Conservation (phyloP, 306 rosid species). For the Lathyrus oleraceus region DNA sequence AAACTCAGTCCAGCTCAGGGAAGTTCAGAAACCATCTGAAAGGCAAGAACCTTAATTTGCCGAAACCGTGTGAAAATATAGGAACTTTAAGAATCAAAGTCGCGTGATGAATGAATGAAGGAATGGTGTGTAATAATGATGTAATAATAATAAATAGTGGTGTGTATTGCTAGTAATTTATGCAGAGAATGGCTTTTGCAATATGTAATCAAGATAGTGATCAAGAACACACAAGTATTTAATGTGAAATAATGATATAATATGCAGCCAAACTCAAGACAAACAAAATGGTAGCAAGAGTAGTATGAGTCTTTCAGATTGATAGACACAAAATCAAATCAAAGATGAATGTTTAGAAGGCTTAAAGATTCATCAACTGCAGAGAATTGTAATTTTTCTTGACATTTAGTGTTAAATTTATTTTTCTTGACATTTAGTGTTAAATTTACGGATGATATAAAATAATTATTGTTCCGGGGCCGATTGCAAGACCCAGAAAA, state of each 20-base stretch:
- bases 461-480: no score
- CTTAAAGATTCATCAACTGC: background rate
- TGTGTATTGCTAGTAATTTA: background rate
- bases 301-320: background rate
- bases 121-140: background rate
- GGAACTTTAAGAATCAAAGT: background rate
- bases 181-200: background rate
- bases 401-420: background rate
- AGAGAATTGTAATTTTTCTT: background rate
- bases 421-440: background rate
- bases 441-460: no score
- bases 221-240: background rate
- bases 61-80: constrained; percentile 1
- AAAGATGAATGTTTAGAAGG: background rate
- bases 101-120: no score
- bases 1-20: constrained; percentile 86
- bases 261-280: background rate
- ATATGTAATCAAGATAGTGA: background rate
- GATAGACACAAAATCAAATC: background rate
- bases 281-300: background rate
- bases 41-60: constrained; percentile 9
- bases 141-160: background rate
- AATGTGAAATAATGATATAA: background rate
- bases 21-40: constrained; percentile 72
- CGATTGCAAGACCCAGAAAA: no score